Percentiles rank a stretch among this genome's conserved stretches.
Evolutionary conservation across 306 rosid genomes (phyloP).

Genomic region (Fragaria ananassa): DNA sequence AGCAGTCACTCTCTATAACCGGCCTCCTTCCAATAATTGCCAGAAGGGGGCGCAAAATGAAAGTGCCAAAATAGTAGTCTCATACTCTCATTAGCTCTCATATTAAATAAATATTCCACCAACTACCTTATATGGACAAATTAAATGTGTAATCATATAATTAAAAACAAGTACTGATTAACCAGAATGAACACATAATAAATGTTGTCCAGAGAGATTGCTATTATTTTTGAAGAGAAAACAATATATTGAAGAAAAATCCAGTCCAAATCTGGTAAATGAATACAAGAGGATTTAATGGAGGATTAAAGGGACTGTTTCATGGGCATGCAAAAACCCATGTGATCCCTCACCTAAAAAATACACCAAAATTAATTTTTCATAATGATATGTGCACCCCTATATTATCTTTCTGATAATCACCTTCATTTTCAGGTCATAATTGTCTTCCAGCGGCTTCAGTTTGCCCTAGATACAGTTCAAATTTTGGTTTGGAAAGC

Average conservation of each 20-base stretch:
- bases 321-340: constrained; percentile 36
- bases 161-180: neutral
- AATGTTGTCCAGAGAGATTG: constrained; percentile 15
- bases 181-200: constrained; percentile 23
- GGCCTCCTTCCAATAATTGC: constrained; percentile 9
- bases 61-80: neutral
- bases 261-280: constrained; percentile 47
- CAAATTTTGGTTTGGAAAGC: neutral
- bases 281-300: constrained; percentile 46
- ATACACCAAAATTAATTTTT: neutral
- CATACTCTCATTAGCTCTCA: neutral
- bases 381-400: neutral
- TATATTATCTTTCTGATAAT: neutral
- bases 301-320: constrained; percentile 45
- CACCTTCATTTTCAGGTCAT: neutral
- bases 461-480: neutral
- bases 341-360: constrained; percentile 29
- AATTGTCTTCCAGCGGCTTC: neutral
- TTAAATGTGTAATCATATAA: constrained; percentile 3
- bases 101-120: constrained; percentile 15
- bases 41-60: neutral
- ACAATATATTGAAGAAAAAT: neutral
- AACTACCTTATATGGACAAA: constrained; percentile 22
- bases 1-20: neutral
- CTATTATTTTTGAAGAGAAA: neutral